These are phyloP conservation scores for Lachnellula subtilissima DNA, from an alignment of 2,329 filamentous ascomycete species.

Conservation along the genomic window DNA sequence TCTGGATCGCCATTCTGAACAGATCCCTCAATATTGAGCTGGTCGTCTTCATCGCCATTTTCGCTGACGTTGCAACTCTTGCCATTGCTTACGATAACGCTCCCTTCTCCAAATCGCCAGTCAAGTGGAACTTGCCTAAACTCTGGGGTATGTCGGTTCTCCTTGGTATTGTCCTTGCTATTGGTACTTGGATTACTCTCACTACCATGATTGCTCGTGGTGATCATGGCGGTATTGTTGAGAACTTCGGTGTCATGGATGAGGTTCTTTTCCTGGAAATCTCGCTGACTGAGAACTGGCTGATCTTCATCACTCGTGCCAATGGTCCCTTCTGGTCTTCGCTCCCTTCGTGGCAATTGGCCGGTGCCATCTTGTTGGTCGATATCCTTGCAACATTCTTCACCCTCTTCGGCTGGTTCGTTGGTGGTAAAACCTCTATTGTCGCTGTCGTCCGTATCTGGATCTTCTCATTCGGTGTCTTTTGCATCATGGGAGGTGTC, in stretches of 20 bases:
- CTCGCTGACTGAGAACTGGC: conserved; percentile 88
- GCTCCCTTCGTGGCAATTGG: conserved; percentile 79
- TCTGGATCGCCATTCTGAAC: conserved; percentile 89
- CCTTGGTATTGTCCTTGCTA: conserved; percentile 73
- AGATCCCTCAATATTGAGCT: conserved; percentile 77
- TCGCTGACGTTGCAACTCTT: conserved; percentile 86
- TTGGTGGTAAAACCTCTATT: conserved; percentile 64
- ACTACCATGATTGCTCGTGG: conserved; percentile 72
- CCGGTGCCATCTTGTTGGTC: conserved; percentile 72
- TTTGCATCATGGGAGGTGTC: conserved; percentile 70
- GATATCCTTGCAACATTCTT: conserved; percentile 83
- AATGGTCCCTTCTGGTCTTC: conserved; percentile 91
- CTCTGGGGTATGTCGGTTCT: conserved; percentile 90
- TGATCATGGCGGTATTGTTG: conserved; percentile 75
- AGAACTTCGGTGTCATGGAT: conserved; percentile 81
- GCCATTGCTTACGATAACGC: conserved; percentile 93
- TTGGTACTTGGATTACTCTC: conserved; percentile 84
- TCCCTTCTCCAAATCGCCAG: conserved; percentile 76
- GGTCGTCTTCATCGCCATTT: conserved; percentile 91
- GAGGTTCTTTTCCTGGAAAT: conserved; percentile 85
- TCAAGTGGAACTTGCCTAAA: conserved; percentile 94
- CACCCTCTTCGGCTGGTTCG: conserved; percentile 80
- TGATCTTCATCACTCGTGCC: conserved; percentile 93
- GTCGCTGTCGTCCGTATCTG: conserved; percentile 84
- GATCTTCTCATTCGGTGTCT: conserved; percentile 87